phyloP scores from a whole-genome alignment of 345 rosid genomes.

The Syzygium aromaticum region DNA sequence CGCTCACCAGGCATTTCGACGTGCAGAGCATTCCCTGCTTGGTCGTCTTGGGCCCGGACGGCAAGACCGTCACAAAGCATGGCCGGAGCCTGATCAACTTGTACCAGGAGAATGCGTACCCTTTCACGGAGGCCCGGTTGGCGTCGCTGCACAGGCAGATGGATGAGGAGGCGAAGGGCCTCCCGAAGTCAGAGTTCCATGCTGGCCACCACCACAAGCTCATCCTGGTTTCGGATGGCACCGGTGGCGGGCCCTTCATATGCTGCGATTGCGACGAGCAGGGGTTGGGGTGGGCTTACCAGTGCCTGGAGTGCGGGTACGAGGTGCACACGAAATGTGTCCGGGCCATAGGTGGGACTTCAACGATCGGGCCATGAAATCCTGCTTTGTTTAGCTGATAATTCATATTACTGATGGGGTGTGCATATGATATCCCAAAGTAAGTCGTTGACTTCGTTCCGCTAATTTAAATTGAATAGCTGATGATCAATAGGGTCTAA shows the following conservation, averaged over 20 bases:
- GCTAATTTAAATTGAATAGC: not conserved
- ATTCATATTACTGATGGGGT: not conserved
- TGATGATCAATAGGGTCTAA: not conserved
- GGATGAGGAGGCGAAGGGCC: slow-evolving; percentile 38
- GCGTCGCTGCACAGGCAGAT: slow-evolving; percentile 28
- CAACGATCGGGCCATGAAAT: not conserved
- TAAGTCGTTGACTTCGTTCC: not conserved
- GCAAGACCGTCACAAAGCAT: slow-evolving; percentile 43
- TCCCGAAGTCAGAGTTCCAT: slow-evolving; percentile 33
- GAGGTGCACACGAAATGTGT: slow-evolving; percentile 61
- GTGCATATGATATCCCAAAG: not conserved
- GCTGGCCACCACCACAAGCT: slow-evolving; percentile 47
- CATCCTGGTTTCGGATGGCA: slow-evolving; percentile 42
- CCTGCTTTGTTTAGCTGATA: not conserved
- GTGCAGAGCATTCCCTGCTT: slow-evolving; percentile 45
- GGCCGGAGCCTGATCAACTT: slow-evolving; percentile 43
- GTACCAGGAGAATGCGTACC: slow-evolving; percentile 44
- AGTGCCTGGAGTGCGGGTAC: slow-evolving; percentile 59
- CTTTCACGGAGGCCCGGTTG: slow-evolving; percentile 39
- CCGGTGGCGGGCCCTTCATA: slow-evolving; percentile 51
- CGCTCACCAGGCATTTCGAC: slow-evolving; percentile 33
- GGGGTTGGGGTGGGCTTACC: slow-evolving; percentile 60
- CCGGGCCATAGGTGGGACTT: slow-evolving; percentile 7
- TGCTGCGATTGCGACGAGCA: slow-evolving; percentile 64
- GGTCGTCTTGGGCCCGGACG: slow-evolving; percentile 48